Evolutionary conservation across 2,329 filamentous ascomycete species (phyloP).

Genomic region (Lomentospora prolificans): DNA sequence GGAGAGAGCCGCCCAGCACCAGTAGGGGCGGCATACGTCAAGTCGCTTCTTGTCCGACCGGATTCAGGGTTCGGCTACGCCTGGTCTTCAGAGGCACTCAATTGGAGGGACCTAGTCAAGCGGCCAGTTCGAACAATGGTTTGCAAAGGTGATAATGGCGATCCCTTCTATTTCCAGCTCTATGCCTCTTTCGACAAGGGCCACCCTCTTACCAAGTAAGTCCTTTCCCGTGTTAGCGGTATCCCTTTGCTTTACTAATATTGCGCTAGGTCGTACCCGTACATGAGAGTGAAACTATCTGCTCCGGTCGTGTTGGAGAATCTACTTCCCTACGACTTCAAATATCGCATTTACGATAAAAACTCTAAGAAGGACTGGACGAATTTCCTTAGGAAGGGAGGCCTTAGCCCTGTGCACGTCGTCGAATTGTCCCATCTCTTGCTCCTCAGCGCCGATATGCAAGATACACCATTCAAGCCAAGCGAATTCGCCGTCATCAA

Average conservation of each 20-base stretch:
- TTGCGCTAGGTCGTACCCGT: slow-evolving; percentile 66
- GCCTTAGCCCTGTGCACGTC: slow-evolving; percentile 92
- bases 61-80: slow-evolving; percentile 95
- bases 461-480: slow-evolving; percentile 87
- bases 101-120: slow-evolving; percentile 87
- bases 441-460: slow-evolving; percentile 88
- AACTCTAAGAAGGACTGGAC: slow-evolving; percentile 99
- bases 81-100: slow-evolving; percentile 83
- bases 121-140: slow-evolving; percentile 77
- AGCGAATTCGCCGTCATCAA: slow-evolving; percentile 99
- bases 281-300: slow-evolving; percentile 86
- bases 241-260: slow-evolving; percentile 12
- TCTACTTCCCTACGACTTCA: slow-evolving; percentile 92
- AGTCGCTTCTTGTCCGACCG: slow-evolving; percentile 77
- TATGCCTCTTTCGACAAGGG: slow-evolving; percentile 76
- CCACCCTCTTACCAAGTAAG: slow-evolving; percentile 67
- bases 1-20: slow-evolving; percentile 84
- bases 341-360: slow-evolving; percentile 98
- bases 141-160: slow-evolving; percentile 76
- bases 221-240: slow-evolving; percentile 7
- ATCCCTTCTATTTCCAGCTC: slow-evolving; percentile 95
- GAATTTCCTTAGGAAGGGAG: slow-evolving; percentile 93
- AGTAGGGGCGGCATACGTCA: slow-evolving; percentile 83
- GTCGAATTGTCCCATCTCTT: slow-evolving; percentile 92
- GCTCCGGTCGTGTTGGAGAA: slow-evolving; percentile 94